These are phyloP conservation scores for Bryoglossum gracile DNA, from an alignment of 495 filamentous ascomycete species.

Conservation along the genomic window DNA sequence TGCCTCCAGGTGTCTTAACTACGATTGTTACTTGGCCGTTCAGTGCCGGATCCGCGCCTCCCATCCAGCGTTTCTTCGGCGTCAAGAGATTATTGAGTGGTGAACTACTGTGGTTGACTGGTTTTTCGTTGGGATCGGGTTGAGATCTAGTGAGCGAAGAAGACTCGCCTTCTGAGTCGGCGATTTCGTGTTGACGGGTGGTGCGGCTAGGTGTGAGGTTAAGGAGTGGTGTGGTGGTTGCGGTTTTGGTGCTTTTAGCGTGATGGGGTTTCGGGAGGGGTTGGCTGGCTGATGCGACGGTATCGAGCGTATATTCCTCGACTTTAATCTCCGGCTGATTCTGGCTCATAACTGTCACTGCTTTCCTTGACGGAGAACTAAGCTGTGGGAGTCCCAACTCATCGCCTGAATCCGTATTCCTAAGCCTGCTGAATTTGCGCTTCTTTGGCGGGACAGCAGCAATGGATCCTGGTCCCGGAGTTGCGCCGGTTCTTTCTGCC, in stretches of 20 bases:
- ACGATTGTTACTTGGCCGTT: slow-evolving; percentile 12
- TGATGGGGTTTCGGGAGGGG: background rate
- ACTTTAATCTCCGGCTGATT: slow-evolving; percentile 4
- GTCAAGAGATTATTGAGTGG: slow-evolving; percentile 7
- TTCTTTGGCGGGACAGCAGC: slow-evolving; percentile 9
- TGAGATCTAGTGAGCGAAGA: too few species aligned
- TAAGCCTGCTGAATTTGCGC: slow-evolving; percentile 11
- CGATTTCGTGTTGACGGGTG: slow-evolving; percentile 4
- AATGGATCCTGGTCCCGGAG: background rate
- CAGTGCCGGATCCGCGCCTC: background rate
- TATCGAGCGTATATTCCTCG: background rate
- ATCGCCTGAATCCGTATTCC: slow-evolving; percentile 9
- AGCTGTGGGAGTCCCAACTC: slow-evolving; percentile 6
- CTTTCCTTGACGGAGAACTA: background rate
- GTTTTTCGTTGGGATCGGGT: slow-evolving; percentile 24
- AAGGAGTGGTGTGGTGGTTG: slow-evolving; percentile 8
- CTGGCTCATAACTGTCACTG: slow-evolving; percentile 1
- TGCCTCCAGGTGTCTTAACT: slow-evolving; percentile 36
- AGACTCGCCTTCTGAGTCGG: slow-evolving; percentile 5
- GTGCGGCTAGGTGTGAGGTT: slow-evolving; percentile 13
- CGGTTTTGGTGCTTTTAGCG: background rate
- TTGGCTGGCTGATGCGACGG: background rate
- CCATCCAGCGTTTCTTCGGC: slow-evolving; percentile 3
- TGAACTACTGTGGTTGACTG: slow-evolving; percentile 12
- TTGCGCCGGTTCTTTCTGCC: slow-evolving; percentile 7